Base-by-base conservation (phyloP, 2,329 filamentous ascomycete genomes). In the Arthrobotrys conoides region DNA sequence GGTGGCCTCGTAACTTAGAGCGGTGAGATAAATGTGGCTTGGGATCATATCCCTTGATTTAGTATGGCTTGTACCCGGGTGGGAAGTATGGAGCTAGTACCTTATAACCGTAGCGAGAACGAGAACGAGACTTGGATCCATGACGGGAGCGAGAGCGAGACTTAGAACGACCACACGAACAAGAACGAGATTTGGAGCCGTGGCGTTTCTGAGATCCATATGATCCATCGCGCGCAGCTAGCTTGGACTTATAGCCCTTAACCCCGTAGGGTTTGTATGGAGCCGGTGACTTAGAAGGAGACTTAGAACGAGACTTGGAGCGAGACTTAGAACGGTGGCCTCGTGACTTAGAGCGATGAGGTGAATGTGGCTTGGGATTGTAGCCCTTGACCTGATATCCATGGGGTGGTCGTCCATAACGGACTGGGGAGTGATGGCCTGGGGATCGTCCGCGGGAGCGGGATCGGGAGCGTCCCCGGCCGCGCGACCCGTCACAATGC, bases 71-170 rank as follows among this genome's bases (percentile, higher is more conserved):
- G 16, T 55, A 55, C 24, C 27, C 27, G 14, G 20, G 4, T 27
- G 48, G 48, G 22, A 22, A 51, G 20, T 33, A n/a, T 53, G 49
- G 49, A 16, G 49, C 49, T 53, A 22, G 49, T 24, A 14, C 49
- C 46, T 49, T 49, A 53, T 53, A 22, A 22, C 46, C 46, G 20
- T 53, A 22, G 48, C 22, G 48, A 27, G 48, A 27, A 1, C 48
- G 48, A 51, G 48, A 24, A 14, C 48, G 48, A 51, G 48, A 49
- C 18, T 49, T 49, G 46, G 46, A 49, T 22, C 46, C 46, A 49
- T 49, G 46, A 30, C 49, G 49, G 49, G 49, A 55, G 24, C 49
- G 49, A 18, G 49, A 55, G 24, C 49, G 49, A 33, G 49, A 55
- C 49, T 55, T n/a, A 18, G 49, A 55, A n/a, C 48, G 48, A 12